Evolutionary conservation across 1,284 basidiomycete genomes (phyloP).

Genomic region (Rhodotorula sp.): DNA sequence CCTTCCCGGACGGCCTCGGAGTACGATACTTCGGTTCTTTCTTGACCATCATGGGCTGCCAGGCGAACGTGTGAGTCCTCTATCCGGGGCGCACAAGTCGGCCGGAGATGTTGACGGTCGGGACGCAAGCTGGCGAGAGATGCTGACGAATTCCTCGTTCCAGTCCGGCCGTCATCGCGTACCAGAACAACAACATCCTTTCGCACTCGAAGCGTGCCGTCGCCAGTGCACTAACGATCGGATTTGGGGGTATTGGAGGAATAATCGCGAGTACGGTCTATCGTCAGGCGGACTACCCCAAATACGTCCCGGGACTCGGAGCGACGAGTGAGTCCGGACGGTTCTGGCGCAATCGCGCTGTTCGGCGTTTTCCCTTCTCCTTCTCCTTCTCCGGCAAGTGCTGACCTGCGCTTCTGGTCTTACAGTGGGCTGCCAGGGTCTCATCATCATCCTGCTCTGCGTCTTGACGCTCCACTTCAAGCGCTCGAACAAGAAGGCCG

Average conservation of each 20-base stretch:
- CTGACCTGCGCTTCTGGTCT: slow-evolving; percentile 9
- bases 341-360: neutral
- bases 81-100: too few species aligned
- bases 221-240: slow-evolving; percentile 59
- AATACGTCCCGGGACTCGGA: slow-evolving; percentile 35
- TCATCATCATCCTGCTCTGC: slow-evolving; percentile 37
- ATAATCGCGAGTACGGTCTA: slow-evolving; percentile 49
- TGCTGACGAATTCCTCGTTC: slow-evolving; percentile 20
- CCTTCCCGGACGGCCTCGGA: slow-evolving; percentile 37
- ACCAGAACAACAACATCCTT: slow-evolving; percentile 51
- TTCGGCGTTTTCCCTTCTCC: neutral
- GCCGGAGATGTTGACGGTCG: too few species aligned
- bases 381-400: neutral
- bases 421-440: slow-evolving; percentile 45
- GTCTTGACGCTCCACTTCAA: slow-evolving; percentile 37
- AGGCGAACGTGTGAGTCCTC: slow-evolving; percentile 35
- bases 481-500: slow-evolving; percentile 27
- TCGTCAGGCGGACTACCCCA: slow-evolving; percentile 44
- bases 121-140: too few species aligned
- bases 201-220: slow-evolving; percentile 49
- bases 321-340: slow-evolving; percentile 7
- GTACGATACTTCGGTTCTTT: slow-evolving; percentile 50
- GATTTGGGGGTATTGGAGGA: slow-evolving; percentile 64
- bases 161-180: slow-evolving; percentile 46
- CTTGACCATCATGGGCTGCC: slow-evolving; percentile 49